phyloP scores from a whole-genome alignment of 2,329 filamentous ascomycete genomes.

The Fusarium brachygibbosum region DNA sequence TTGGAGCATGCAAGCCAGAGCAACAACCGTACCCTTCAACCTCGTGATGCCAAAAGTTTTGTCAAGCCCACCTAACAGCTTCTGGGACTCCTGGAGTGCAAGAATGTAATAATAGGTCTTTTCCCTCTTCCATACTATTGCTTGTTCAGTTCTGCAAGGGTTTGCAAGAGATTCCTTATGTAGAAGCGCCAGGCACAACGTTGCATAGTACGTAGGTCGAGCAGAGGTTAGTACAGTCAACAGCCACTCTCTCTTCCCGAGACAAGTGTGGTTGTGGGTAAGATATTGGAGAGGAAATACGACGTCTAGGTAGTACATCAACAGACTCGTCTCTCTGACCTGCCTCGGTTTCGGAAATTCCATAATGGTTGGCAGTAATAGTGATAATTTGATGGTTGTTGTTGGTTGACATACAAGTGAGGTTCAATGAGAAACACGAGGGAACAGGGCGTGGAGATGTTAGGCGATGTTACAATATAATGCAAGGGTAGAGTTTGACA shows the following conservation, averaged over 20 bases:
- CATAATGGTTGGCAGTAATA: background rate
- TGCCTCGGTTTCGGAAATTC: background rate
- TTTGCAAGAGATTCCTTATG: background rate
- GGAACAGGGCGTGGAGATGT: background rate
- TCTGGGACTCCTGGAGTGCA: slow-evolving; percentile 1
- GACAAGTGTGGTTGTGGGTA: background rate
- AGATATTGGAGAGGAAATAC: background rate
- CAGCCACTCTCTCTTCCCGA: slow-evolving; percentile 1
- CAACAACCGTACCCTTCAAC: background rate
- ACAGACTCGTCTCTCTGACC: background rate
- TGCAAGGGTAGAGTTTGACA: background rate
- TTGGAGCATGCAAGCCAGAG: background rate
- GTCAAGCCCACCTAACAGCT: background rate
- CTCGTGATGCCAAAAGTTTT: background rate
- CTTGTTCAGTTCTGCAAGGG: background rate
- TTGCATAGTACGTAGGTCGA: background rate
- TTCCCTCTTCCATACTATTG: background rate
- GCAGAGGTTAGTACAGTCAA: background rate
- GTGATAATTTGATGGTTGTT: background rate
- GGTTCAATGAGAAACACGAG: background rate
- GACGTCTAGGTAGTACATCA: slow-evolving; percentile 1
- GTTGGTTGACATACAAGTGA: background rate
- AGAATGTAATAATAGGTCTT: background rate
- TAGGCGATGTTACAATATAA: background rate
- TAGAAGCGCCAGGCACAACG: background rate